Base-by-base conservation (phyloP, 495 filamentous ascomycete genomes). In the Talaromyces liani region DNA sequence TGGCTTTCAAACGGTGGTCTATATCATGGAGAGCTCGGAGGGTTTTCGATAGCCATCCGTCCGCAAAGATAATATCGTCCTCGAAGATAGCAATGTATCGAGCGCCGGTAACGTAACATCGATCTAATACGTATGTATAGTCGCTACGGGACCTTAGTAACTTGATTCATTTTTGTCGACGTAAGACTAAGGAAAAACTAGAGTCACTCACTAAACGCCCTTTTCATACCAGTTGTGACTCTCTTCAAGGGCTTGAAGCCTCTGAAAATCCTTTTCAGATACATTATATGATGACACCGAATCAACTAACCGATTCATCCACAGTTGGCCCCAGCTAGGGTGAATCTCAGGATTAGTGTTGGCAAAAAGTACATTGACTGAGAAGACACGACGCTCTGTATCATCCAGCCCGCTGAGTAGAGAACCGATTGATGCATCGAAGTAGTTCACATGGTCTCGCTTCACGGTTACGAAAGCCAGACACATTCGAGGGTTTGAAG, bases 291-390 rank as follows among this genome's bases (percentile, higher is more conserved):
- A 36, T 4, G 27, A 14, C 20, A 63, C 67, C 16, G 34, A 36
- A 58, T 75, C 73, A 5, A 73, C 73, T 33, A 84, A 64, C n/a
- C 70, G 70, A 0, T 64, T 58, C 7, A 86, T 72, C 84, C 84
- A 87, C 12, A 69, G 63, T 60, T 83, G 72, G 16, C 69, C 71
- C 65, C 78, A 81, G 63, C 78, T 78, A 2, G 78, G 76, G 69
- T 87, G 84, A 20, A 62, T 58, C 1, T 53, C 65, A 9, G 80
- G 80, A 65, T 83, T 68, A 8, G 73, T 77, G 63, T 85, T 75
- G 33, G 81, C 80, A 51, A 86, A 77, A 24, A 87, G 72, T 7
- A 82, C 71, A 8, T 76, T 71, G 9, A 87, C 65, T 62, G 78
- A 64, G 22, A 86, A 72, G 7, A 71, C 68, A 2, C 67, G 61